A percentile compares a stretch with the other conserved stretches of the same genome.
Evolutionary conservation across 2,329 filamentous ascomycete species (phyloP).

Genomic region (Exutisphaerella laricina): DNA sequence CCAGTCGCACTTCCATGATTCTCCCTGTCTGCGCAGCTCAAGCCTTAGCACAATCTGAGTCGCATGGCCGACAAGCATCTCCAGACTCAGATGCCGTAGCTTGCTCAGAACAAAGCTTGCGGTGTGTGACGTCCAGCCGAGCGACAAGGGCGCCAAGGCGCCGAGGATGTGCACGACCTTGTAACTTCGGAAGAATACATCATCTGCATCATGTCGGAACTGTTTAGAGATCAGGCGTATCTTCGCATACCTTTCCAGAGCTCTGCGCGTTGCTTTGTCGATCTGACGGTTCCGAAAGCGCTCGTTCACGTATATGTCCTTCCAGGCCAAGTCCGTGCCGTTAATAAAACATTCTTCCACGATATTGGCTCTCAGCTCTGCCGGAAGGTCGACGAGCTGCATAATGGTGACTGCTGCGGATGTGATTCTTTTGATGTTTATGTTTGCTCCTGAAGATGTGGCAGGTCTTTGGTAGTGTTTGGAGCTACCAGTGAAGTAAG

Average conservation of each 20-base stretch:
- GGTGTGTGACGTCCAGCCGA: background rate
- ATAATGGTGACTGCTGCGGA: too few species aligned
- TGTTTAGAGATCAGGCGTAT: background rate
- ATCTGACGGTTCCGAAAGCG: constrained; percentile 1
- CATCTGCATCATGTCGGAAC: background rate
- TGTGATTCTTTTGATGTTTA: too few species aligned
- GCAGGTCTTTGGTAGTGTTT: too few species aligned
- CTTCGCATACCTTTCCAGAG: background rate
- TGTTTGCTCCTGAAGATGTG: too few species aligned
- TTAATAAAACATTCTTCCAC: constrained; percentile 1
- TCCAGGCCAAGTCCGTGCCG: background rate
- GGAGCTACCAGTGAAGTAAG: too few species aligned
- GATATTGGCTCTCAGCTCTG: background rate
- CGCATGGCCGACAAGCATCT: background rate
- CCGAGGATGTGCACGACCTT: background rate
- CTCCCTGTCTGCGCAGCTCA: background rate
- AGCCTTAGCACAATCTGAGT: background rate
- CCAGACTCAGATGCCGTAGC: background rate
- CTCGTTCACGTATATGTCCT: constrained; percentile 1
- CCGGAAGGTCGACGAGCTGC: background rate
- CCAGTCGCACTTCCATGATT: background rate
- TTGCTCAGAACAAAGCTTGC: constrained; percentile 1
- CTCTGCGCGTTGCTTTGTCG: background rate
- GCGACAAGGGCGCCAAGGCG: background rate
- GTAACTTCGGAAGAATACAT: constrained; percentile 3